Base-by-base conservation (phyloP, 208 protist species). In the Trypanosomatidae sp. region DNA sequence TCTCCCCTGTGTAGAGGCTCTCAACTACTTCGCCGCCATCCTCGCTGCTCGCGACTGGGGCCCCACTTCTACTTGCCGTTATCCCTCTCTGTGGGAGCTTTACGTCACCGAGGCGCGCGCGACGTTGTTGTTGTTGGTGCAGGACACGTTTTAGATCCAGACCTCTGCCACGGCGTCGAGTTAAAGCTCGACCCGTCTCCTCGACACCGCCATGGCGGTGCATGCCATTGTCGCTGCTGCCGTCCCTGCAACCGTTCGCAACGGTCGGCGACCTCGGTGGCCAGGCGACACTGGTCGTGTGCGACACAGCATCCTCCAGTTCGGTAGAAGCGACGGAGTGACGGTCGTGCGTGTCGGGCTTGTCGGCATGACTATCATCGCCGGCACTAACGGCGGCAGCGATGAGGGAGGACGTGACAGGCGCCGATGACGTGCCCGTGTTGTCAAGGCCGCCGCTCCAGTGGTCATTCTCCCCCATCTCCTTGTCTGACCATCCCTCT, bases 41-140 rank as follows among this genome's bases (percentile, higher is more conserved):
- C 9, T n/a, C 17, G 43, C 46, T 46, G 55, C 44, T 49, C 15
- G 17, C 5, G 19, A 47, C 12, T 25, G 10, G 28, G 13, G 58
- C 10, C 12, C 66, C 30, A 9, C 25, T 9, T 41, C 55, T 36
- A 22, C 36, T 62, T 4, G 59, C 66, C 2, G 44, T 59, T 19
- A 64, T 59, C 3, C 41, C 33, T 30, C 13, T n/a, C 25, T 47
- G 62, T 36, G 55, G 68, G 28, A 62, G 39, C 68, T 72, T 30
- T 2, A 72, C 52, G 43, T 22, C 7, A 8, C 52, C 68, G 9
- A 47, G 55, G 39, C 68, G 53, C 9, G 49, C 52, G 39, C 67
- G 56, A 22, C 70, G 76, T 44, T 75, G 69, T 13, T 72, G 76
- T n/a, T 75, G 65, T 52, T 80, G 76, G 17, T n/a, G 59, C 28